phyloP scores from a whole-genome alignment of 192 early-diverging fungal genomes.

The Radiomyces spectabilis region DNA sequence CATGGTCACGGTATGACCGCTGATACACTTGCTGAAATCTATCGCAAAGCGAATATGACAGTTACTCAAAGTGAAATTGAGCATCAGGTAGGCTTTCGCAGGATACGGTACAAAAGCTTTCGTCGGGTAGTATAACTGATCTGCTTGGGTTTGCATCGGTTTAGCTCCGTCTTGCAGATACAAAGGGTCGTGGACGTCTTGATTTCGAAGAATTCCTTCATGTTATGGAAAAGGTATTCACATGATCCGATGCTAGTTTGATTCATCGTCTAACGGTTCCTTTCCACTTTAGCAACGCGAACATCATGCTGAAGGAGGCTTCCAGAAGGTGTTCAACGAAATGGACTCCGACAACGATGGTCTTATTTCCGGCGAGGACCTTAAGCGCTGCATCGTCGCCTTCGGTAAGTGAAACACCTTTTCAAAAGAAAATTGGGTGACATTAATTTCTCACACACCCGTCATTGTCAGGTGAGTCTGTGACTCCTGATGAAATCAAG shows the following conservation, averaged over 20 bases:
- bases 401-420: conserved; percentile 22
- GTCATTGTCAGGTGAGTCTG: conserved; percentile 3
- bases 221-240: conserved; percentile 25
- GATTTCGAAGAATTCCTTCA: conserved; percentile 19
- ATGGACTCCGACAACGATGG: conserved; percentile 25
- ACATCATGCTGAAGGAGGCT: conserved; percentile 19
- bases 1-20: conserved; percentile 21
- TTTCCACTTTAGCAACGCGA: conserved; percentile 17
- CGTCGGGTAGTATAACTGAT: no score
- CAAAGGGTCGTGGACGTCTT: background rate
- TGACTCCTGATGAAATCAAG: conserved; percentile 17
- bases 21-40: conserved; percentile 15
- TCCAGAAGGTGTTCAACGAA: conserved; percentile 11
- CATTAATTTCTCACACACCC: background rate
- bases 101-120: no score
- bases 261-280: background rate
- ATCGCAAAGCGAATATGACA: conserved; percentile 7
- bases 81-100: conserved; percentile 20
- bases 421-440: background rate
- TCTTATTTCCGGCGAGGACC: conserved; percentile 15
- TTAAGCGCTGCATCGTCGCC: conserved; percentile 12
- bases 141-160: no score
- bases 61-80: conserved; percentile 18
- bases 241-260: no score
- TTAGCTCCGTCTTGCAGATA: background rate